Percentiles rank a stretch among this genome's conserved stretches.
phyloP scores from a whole-genome alignment of 2,329 filamentous ascomycete genomes.

The Neonectria hederae region DNA sequence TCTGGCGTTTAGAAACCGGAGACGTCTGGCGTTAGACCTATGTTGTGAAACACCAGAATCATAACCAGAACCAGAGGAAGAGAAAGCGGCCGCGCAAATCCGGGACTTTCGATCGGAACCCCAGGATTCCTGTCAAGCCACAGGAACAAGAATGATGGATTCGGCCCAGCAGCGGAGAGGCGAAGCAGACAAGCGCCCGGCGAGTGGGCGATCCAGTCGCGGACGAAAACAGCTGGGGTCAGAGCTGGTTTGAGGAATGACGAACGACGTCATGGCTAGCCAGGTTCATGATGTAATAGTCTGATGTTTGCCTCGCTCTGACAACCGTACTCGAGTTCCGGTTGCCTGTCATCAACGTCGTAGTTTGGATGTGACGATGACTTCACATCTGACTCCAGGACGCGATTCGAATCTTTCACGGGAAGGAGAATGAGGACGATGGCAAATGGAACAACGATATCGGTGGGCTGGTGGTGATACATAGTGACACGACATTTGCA shows the following conservation, averaged over 20 bases:
- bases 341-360: conserved; percentile 10
- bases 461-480: conserved; percentile 17
- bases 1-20: conserved; percentile 2
- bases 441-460: conserved; percentile 20
- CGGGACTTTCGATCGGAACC: conserved; percentile 10
- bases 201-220: conserved; percentile 2
- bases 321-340: conserved; percentile 26
- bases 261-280: conserved; percentile 23
- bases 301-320: conserved; percentile 16
- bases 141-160: background rate
- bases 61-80: conserved; percentile 14
- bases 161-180: background rate
- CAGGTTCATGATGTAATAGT: conserved; percentile 14
- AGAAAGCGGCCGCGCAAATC: background rate
- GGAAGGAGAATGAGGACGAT: conserved; percentile 9
- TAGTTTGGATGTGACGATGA: conserved; percentile 29
- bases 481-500: conserved; percentile 23
- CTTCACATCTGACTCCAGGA: conserved; percentile 27
- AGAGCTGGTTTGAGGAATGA: conserved; percentile 26
- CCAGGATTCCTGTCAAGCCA: conserved; percentile 8
- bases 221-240: conserved; percentile 12
- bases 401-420: conserved; percentile 7
- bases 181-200: conserved; percentile 22
- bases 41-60: conserved; percentile 24
- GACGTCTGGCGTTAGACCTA: conserved; percentile 9